A percentile compares a stretch with the other conserved stretches of the same genome.
Evolutionary conservation across 2,329 filamentous ascomycete genomes (phyloP).

Genomic region (Diaporthe capsici): DNA sequence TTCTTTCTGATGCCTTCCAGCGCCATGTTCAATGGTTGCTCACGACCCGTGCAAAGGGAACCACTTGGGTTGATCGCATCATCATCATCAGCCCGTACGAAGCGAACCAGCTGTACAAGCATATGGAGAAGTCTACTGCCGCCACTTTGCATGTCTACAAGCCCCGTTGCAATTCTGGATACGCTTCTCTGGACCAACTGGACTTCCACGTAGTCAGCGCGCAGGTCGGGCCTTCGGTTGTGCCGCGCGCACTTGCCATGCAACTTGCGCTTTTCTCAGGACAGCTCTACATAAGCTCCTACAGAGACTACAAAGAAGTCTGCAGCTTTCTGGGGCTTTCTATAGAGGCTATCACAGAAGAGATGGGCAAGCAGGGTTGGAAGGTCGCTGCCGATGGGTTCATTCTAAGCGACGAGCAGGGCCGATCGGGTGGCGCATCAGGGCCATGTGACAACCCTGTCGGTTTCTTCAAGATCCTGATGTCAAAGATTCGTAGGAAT

Average conservation of each 20-base stretch:
- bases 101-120: slow-evolving; percentile 63
- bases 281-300: slow-evolving; percentile 72
- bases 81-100: slow-evolving; percentile 72
- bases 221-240: slow-evolving; percentile 34
- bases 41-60: slow-evolving; percentile 45
- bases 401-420: slow-evolving; percentile 44
- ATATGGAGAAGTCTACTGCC: slow-evolving; percentile 53
- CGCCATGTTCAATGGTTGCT: slow-evolving; percentile 70
- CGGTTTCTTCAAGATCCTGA: slow-evolving; percentile 54
- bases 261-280: slow-evolving; percentile 76
- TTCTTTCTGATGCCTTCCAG: slow-evolving; percentile 61
- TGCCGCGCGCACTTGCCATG: slow-evolving; percentile 34
- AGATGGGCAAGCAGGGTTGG: slow-evolving; percentile 11
- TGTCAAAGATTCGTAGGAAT: slow-evolving; percentile 54
- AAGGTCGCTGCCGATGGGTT: slow-evolving; percentile 52
- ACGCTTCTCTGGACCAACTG: slow-evolving; percentile 60
- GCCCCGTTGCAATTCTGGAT: slow-evolving; percentile 51
- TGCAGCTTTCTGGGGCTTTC: slow-evolving; percentile 68
- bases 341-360: slow-evolving; percentile 43
- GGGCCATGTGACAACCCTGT: slow-evolving; percentile 50
- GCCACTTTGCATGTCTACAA: slow-evolving; percentile 65
- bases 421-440: slow-evolving; percentile 45
- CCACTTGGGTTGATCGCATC: slow-evolving; percentile 46
- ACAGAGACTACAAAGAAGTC: slow-evolving; percentile 65
- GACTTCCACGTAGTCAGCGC: slow-evolving; percentile 58